Evolutionary conservation across 2,329 filamentous ascomycete genomes (phyloP), one percentile per base, ranked within the genome.

Genomic region (Penicillium sp.): DNA sequence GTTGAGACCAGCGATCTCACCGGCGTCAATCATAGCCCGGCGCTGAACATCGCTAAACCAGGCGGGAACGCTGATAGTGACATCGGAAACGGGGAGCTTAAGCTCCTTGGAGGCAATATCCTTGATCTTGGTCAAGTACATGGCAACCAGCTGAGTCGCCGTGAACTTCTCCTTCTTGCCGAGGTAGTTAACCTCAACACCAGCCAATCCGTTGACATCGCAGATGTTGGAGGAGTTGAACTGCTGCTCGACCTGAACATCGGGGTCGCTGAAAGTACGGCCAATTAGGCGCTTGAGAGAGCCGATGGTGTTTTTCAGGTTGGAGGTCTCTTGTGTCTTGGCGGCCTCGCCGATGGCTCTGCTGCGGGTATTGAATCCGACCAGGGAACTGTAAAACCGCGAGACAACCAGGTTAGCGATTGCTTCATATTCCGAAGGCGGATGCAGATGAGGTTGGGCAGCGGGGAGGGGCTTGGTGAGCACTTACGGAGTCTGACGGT

Each of bases 291-390:
- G 91, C 83, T 96, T 96, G 73, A 99, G 86, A 68, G 88, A 93
- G 78, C 87, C 84, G 81, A 99, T 91, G 69, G 95, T 99, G 86
- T 99, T 99, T 85, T 98, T 99, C 74, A 98, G 88, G 85, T 99
- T 99, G 75, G 94, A 96, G 76, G 96, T 96, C 82, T 99, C 95
- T 82, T 97, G 94, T 69, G 94, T 98, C 87, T 98, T 98, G 69
- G 95, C 95, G 59, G 91, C 81, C 83, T 99, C 95, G 68, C 95
- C 95, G 67, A 99, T 86, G 78, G 96, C 96, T 83, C 95, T 90
- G 79, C 86, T 88, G 83, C 96, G 96, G 76, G 92, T 90, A 61
- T 92, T 92, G 79, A 99, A 99, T 73, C 92, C 93, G 72, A 99
- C 95, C 67, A 99, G 84, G 64, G 95, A 92, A 63, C 93, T 96